phyloP scores from a whole-genome alignment of 345 rosid species.

The Lepidium sativum region DNA sequence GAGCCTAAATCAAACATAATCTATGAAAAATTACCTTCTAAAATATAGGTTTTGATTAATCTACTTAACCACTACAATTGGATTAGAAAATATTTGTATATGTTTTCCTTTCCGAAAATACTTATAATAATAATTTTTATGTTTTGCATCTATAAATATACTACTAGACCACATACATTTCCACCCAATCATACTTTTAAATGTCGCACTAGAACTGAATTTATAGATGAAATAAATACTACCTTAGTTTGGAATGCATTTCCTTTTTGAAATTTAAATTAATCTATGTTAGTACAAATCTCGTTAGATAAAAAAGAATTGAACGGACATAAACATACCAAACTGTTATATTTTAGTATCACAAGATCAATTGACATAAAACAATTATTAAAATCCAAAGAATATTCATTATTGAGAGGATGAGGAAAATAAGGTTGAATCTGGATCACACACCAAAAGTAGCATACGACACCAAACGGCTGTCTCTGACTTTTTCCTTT shows the following conservation, averaged over 20 bases:
- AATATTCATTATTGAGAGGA: conserved; percentile 14
- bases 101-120: too few relatives aligned
- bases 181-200: too few relatives aligned
- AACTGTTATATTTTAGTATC: neutral
- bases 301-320: neutral
- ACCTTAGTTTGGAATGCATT: neutral
- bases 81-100: too few relatives aligned
- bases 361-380: neutral
- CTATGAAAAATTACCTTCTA: too few relatives aligned
- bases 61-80: too few relatives aligned
- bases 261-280: neutral
- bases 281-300: neutral
- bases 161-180: too few relatives aligned
- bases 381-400: conserved; percentile 2
- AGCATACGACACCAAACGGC: neutral
- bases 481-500: conserved; percentile 1
- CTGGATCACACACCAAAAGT: conserved; percentile 15
- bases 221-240: neutral
- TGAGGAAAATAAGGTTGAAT: conserved; percentile 9
- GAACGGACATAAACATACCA: neutral
- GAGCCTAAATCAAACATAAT: too few relatives aligned
- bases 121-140: too few relatives aligned
- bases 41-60: too few relatives aligned
- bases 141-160: too few relatives aligned
- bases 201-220: too few relatives aligned